phyloP scores from a whole-genome alignment of 2,329 filamentous ascomycete genomes.

The Trichoderma gracile region DNA sequence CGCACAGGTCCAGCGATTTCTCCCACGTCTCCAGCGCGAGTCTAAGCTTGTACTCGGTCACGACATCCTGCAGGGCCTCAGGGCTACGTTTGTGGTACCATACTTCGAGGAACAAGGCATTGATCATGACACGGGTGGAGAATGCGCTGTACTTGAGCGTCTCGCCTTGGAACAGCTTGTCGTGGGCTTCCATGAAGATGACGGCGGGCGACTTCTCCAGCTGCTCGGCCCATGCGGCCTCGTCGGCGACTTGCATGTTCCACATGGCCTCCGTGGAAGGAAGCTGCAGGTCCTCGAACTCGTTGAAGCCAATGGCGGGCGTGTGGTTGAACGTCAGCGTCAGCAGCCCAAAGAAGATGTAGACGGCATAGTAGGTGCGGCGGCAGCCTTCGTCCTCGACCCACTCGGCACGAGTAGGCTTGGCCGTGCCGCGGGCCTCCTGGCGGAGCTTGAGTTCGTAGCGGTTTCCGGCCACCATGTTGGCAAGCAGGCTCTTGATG shows the following conservation, averaged over 20 bases:
- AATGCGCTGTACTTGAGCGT: slow-evolving; percentile 91
- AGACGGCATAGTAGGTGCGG: slow-evolving; percentile 96
- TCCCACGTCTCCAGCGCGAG: slow-evolving; percentile 98
- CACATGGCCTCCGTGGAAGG: slow-evolving; percentile 93
- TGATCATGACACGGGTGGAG: slow-evolving; percentile 97
- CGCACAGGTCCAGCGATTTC: slow-evolving; percentile 89
- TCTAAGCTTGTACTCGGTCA: slow-evolving; percentile 96
- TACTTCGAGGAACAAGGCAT: slow-evolving; percentile 94
- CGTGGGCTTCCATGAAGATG: slow-evolving; percentile 91
- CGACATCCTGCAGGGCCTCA: slow-evolving; percentile 94
- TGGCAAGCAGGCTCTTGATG: slow-evolving; percentile 95
- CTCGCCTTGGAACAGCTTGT: slow-evolving; percentile 93
- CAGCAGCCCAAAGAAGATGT: slow-evolving; percentile 96
- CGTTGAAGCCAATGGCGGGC: slow-evolving; percentile 95
- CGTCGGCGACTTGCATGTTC: slow-evolving; percentile 80
- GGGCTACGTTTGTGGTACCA: slow-evolving; percentile 99
- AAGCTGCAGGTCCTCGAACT: slow-evolving; percentile 89
- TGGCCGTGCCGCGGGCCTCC: slow-evolving; percentile 76
- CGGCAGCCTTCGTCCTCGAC: slow-evolving; percentile 95
- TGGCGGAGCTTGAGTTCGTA: slow-evolving; percentile 94
- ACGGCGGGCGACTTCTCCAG: slow-evolving; percentile 70
- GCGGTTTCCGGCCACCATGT: slow-evolving; percentile 97
- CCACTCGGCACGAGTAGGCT: slow-evolving; percentile 85
- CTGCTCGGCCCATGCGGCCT: slow-evolving; percentile 80
- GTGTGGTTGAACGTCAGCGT: slow-evolving; percentile 98